These are phyloP conservation scores for Talaromyces albobiverticillius DNA, from an alignment of 2,329 filamentous ascomycete species.

Conservation along the genomic window DNA sequence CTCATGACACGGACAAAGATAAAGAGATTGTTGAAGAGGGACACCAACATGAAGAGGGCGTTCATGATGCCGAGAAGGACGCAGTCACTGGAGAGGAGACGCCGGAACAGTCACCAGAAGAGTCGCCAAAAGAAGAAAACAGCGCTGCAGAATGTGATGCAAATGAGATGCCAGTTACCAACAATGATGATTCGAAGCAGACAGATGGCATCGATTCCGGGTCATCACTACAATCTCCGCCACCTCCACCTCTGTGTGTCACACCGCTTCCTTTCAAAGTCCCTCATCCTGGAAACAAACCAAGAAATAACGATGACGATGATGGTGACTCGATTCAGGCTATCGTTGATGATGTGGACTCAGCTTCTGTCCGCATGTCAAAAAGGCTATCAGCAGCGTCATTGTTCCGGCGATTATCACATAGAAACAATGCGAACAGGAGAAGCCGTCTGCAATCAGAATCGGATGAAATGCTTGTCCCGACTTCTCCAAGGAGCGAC, in stretches of 20 bases:
- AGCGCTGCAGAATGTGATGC: neutral
- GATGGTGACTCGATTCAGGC: slow-evolving; percentile 65
- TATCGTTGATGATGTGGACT: slow-evolving; percentile 47
- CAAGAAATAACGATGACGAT: slow-evolving; percentile 21
- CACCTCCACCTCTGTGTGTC: slow-evolving; percentile 3
- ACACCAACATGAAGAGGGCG: neutral
- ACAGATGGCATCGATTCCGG: neutral
- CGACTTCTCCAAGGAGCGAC: slow-evolving; percentile 15
- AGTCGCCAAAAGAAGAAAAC: neutral
- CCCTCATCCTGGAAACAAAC: slow-evolving; percentile 19
- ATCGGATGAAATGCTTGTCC: slow-evolving; percentile 38
- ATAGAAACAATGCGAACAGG: slow-evolving; percentile 13
- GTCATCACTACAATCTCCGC: neutral
- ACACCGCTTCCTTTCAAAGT: slow-evolving; percentile 20
- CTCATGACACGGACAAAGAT: neutral
- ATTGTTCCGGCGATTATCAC: slow-evolving; percentile 25
- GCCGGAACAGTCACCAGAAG: neutral
- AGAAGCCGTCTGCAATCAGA: slow-evolving; percentile 20
- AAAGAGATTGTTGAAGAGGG: neutral
- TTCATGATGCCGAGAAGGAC: neutral
- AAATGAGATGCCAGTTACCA: neutral
- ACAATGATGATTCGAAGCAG: neutral
- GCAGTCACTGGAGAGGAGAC: neutral
- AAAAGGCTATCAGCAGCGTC: slow-evolving; percentile 30
- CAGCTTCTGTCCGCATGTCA: slow-evolving; percentile 25